Base-by-base conservation (phyloP, 257 asterid genomes). In the Capsicum baccatum region DNA sequence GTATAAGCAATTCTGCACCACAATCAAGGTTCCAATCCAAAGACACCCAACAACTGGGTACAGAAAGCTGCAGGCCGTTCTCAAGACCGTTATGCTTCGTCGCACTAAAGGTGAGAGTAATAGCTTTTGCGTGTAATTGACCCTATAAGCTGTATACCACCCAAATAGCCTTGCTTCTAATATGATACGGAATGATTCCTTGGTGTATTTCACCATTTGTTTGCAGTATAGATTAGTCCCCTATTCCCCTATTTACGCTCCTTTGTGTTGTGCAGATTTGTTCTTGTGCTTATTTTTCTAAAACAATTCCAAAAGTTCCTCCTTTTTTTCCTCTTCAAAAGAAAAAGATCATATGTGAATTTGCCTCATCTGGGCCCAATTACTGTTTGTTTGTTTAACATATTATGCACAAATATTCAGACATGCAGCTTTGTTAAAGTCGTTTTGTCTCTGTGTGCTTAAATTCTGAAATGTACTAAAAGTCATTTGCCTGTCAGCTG, bases 11-110 rank as follows among this genome's bases (percentile, higher is more conserved):
- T 97, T 95, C 86, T 89, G 96, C 82, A 92, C 95, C 37, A 94
- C 92, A 44, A 74, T 97, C 63, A 97, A 95, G 89, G 92, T 88
- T 50, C 98, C 98, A n/a, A 93, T 97, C 84, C 94, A 95, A 58
- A 92, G 85, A 86, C 91, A 87, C 88, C 99, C 98, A 50, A 87
- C 87, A 87, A 90, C 84, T 81, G 98, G 98, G 50, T 97, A 94
- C 91, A 94, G 87, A 85, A 95, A 94, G 84, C 91, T 97, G 68
- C 99, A 97, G 87, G 97, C 97, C 2, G 99, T 97, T 91, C 92
- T 97, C 48, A 94, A 92, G 91, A 92, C 99, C 84, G 88, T 97
- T 60, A 97, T 97, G 99, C 83, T 97, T 88, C 98, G 99, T 67
- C 95, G 99, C 88, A 97, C 97, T 15, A 93, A 96, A 92, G 97